Evolutionary conservation across 2,329 filamentous ascomycete genomes (phyloP).

Genomic region (Monosporascus sp.): DNA sequence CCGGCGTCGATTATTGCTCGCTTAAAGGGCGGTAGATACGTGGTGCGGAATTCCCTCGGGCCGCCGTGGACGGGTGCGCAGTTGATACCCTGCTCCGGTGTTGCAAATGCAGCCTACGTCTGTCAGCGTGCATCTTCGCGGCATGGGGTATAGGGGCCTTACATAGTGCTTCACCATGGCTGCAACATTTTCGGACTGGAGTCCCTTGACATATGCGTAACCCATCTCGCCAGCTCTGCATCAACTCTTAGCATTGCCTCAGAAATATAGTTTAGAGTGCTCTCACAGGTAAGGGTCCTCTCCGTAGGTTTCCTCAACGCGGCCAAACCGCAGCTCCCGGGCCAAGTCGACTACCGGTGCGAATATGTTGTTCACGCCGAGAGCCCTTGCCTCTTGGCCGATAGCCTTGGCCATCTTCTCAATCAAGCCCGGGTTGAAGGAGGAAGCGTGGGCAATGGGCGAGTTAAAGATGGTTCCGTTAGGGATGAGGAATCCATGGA

Average conservation of each 20-base stretch:
- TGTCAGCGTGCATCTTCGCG: slow-evolving; percentile 1
- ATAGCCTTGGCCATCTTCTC: slow-evolving; percentile 64
- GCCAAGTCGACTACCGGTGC: slow-evolving; percentile 67
- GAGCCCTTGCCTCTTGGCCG: slow-evolving; percentile 58
- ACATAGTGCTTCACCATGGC: slow-evolving; percentile 73
- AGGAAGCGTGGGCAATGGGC: slow-evolving; percentile 67
- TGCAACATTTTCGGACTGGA: slow-evolving; percentile 62
- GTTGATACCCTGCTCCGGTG: slow-evolving; percentile 69
- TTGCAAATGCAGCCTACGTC: slow-evolving; percentile 54
- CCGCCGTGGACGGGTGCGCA: slow-evolving; percentile 54
- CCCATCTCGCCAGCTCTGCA: slow-evolving; percentile 57
- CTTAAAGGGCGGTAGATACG: slow-evolving; percentile 58
- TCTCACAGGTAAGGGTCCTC: slow-evolving; percentile 60
- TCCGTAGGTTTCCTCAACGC: slow-evolving; percentile 69
- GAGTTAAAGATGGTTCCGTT: slow-evolving; percentile 79
- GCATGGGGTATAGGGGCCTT: slow-evolving; percentile 12
- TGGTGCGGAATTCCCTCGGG: slow-evolving; percentile 49
- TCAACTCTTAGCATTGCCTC: slow-evolving; percentile 3
- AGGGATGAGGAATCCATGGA: slow-evolving; percentile 66
- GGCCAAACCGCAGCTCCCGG: slow-evolving; percentile 64
- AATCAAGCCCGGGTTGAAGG: slow-evolving; percentile 62
- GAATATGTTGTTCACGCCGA: slow-evolving; percentile 71
- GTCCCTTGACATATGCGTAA: slow-evolving; percentile 50
- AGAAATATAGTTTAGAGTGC: not conserved
- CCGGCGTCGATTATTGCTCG: slow-evolving; percentile 65